A percentile compares a stretch with the other conserved stretches of the same genome.
These are phyloP conservation scores for Penicilliopsis zonata DNA, from an alignment of 495 filamentous ascomycete species.

Conservation along the genomic window DNA sequence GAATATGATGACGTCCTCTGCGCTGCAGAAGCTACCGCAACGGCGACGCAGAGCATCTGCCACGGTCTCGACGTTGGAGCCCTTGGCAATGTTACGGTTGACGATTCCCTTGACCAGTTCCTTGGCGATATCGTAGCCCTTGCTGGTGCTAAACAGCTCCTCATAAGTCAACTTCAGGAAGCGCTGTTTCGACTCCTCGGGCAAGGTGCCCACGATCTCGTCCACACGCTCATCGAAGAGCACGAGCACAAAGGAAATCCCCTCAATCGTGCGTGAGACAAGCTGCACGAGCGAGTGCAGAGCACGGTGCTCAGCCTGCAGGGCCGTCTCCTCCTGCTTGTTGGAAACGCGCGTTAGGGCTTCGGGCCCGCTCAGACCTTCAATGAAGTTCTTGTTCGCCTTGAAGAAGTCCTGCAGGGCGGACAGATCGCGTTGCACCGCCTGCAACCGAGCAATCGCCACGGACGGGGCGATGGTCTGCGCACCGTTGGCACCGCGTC, in stretches of 20 bases:
- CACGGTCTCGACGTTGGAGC: constrained; percentile 92
- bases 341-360: constrained; percentile 56
- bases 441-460: constrained; percentile 48
- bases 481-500: constrained; percentile 44
- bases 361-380: constrained; percentile 79
- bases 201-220: constrained; percentile 75
- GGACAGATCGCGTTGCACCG: constrained; percentile 69
- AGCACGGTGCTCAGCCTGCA: constrained; percentile 89
- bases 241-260: constrained; percentile 87
- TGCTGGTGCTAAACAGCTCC: constrained; percentile 62
- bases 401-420: constrained; percentile 70
- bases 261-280: constrained; percentile 79
- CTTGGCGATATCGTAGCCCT: constrained; percentile 86
- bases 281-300: constrained; percentile 73
- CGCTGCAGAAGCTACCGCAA: constrained; percentile 93
- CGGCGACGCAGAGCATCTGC: constrained; percentile 81
- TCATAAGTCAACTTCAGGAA: constrained; percentile 74
- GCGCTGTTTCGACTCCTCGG: constrained; percentile 50
- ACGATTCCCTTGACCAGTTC: constrained; percentile 96
- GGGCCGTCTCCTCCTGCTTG: constrained; percentile 77
- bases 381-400: constrained; percentile 77
- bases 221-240: constrained; percentile 85
- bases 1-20: constrained; percentile 94
- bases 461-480: constrained; percentile 40
- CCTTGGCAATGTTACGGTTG: constrained; percentile 89